These are phyloP conservation scores for Backusella macrospora DNA, from an alignment of 192 early-diverging fungal species.

Conservation along the genomic window DNA sequence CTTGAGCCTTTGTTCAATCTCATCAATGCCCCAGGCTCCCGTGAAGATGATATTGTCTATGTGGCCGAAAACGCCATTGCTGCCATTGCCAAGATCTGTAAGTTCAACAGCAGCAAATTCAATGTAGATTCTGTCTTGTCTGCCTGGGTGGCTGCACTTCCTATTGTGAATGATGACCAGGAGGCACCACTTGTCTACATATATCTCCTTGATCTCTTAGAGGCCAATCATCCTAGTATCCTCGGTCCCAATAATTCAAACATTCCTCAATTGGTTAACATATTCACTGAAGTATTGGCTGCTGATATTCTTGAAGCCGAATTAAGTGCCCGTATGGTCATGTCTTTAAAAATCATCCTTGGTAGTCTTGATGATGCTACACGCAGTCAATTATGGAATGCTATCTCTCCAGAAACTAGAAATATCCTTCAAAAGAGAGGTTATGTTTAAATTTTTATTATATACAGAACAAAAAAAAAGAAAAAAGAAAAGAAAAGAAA, in stretches of 20 bases:
- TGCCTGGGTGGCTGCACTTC: conserved; percentile 80
- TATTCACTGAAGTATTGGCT: conserved; percentile 66
- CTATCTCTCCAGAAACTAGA: conserved; percentile 53
- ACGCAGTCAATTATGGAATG: conserved; percentile 58
- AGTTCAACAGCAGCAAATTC: conserved; percentile 63
- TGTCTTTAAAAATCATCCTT: conserved; percentile 54
- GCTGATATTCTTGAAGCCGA: conserved; percentile 50
- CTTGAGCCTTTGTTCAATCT: conserved; percentile 76
- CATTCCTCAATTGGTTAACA: conserved; percentile 60
- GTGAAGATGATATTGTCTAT: conserved; percentile 74
- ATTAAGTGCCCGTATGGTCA: conserved; percentile 54
- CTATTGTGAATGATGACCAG: conserved; percentile 86
- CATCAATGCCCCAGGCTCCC: conserved; percentile 66
- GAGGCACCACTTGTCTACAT: conserved; percentile 81
- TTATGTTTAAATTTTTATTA: conserved; percentile 30
- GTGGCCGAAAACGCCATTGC: conserved; percentile 94
- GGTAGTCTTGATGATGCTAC: conserved; percentile 46
- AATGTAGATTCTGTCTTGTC: conserved; percentile 64
- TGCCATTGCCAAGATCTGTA: conserved; percentile 89
- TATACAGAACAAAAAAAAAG: conserved; percentile 4
- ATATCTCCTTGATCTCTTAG: conserved; percentile 74
- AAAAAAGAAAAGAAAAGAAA: no score
- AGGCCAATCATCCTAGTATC: conserved; percentile 63
- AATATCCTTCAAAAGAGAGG: conserved; percentile 34
- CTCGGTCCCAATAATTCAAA: conserved; percentile 64